Evolutionary conservation across 2,329 filamentous ascomycete species (phyloP).

Genomic region (Venturia effusa): DNA sequence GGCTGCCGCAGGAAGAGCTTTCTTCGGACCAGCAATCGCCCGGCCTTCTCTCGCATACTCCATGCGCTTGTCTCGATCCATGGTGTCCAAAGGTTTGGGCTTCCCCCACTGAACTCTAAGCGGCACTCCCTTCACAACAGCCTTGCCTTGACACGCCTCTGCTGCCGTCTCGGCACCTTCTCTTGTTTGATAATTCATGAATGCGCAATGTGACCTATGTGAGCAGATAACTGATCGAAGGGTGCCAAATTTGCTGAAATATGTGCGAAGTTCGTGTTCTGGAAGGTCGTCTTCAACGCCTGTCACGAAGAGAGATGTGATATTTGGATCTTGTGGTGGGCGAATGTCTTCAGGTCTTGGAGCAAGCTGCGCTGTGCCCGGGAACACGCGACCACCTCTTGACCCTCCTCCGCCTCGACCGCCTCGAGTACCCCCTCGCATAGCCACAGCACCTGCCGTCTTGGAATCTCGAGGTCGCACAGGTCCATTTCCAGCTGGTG

Average conservation of each 20-base stretch:
- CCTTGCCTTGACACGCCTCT: constrained; percentile 72
- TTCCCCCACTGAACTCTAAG: constrained; percentile 85
- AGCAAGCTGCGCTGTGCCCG: constrained; percentile 61
- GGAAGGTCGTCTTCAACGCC: constrained; percentile 94
- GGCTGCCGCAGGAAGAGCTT: constrained; percentile 9
- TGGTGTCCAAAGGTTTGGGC: constrained; percentile 80
- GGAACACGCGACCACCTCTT: constrained; percentile 42
- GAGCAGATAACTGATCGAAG: constrained; percentile 91
- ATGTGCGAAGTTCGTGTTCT: constrained; percentile 80
- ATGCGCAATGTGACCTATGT: constrained; percentile 94
- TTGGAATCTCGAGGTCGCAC: constrained; percentile 60
- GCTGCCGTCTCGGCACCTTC: constrained; percentile 80
- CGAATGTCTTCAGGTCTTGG: constrained; percentile 76
- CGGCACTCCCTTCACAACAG: constrained; percentile 83
- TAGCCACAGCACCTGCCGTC: constrained; percentile 29
- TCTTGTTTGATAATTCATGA: constrained; percentile 84
- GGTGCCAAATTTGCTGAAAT: constrained; percentile 81
- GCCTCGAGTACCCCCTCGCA: constrained; percentile 36
- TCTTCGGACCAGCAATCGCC: constrained; percentile 23
- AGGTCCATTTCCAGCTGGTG: constrained; percentile 42
- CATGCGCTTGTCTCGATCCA: constrained; percentile 76
- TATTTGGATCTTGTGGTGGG: constrained; percentile 71
- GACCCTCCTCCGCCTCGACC: constrained; percentile 32
- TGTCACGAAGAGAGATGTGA: constrained; percentile 89
- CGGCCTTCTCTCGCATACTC: constrained; percentile 73